A percentile compares a stretch with the other conserved stretches of the same genome.
phyloP scores from a whole-genome alignment of 345 rosid species.

The Dipteronia sinensis region DNA sequence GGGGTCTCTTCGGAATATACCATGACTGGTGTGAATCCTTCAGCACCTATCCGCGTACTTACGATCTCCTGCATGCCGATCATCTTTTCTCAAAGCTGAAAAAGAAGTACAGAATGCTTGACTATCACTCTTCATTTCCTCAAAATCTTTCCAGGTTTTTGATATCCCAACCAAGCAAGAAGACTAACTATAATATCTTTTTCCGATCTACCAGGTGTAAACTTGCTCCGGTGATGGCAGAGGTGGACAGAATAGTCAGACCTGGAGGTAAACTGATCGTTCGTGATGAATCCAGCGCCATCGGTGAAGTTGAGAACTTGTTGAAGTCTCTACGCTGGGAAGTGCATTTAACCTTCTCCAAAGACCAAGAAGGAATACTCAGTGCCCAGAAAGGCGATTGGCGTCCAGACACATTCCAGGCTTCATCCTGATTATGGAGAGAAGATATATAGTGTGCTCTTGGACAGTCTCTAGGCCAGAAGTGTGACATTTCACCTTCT shows the following conservation, averaged over 20 bases:
- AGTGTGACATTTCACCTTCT: conserved; percentile 2
- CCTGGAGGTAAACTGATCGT: conserved; percentile 92
- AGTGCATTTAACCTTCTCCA: conserved; percentile 73
- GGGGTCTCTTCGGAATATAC: conserved; percentile 88
- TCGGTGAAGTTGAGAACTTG: conserved; percentile 75
- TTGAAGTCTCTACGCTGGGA: conserved; percentile 84
- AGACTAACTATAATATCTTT: background rate
- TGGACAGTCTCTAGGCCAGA: background rate
- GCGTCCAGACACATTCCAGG: conserved; percentile 62
- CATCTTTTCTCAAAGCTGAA: conserved; percentile 87
- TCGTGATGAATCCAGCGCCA: conserved; percentile 59
- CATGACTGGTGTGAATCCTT: conserved; percentile 98
- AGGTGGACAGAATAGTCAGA: conserved; percentile 85
- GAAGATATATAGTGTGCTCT: background rate
- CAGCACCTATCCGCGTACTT: conserved; percentile 78
- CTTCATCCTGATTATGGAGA: conserved; percentile 33
- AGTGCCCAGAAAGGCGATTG: conserved; percentile 90
- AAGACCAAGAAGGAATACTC: conserved; percentile 76
- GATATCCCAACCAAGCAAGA: background rate
- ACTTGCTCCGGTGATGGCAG: conserved; percentile 79
- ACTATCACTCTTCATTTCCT: background rate
- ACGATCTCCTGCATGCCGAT: conserved; percentile 90
- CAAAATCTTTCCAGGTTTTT: background rate
- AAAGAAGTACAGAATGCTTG: conserved; percentile 43
- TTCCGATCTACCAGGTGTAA: conserved; percentile 61